Conservation (phyloP, 2,329 filamentous ascomycete species). For the Byssothecium circinans region DNA sequence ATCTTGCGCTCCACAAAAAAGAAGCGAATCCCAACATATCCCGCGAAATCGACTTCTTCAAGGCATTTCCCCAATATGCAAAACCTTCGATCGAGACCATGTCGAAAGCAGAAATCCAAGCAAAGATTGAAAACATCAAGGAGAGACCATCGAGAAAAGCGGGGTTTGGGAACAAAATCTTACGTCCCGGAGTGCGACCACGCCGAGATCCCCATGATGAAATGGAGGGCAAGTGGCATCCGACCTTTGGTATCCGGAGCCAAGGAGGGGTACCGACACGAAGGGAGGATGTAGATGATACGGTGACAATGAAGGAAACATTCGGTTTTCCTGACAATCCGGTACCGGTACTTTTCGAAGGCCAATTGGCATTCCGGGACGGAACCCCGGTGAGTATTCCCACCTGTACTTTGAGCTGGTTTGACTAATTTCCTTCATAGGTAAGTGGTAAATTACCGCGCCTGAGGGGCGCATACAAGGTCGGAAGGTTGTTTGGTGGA, state of each 20-base stretch:
- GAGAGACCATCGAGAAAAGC: slow-evolving; percentile 42
- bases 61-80: slow-evolving; percentile 7
- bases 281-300: not conserved
- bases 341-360: slow-evolving; percentile 28
- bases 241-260: too few species aligned
- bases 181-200: slow-evolving; percentile 18
- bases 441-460: slow-evolving; percentile 25
- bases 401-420: not conserved
- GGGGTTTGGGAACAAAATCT: slow-evolving; percentile 19
- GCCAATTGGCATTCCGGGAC: slow-evolving; percentile 32
- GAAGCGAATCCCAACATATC: not conserved
- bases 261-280: not conserved
- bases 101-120: slow-evolving; percentile 20
- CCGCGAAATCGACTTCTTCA: slow-evolving; percentile 11
- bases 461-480: slow-evolving; percentile 23
- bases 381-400: slow-evolving; percentile 20
- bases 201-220: slow-evolving; percentile 22
- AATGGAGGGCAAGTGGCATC: slow-evolving; percentile 16
- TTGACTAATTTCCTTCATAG: slow-evolving; percentile 13
- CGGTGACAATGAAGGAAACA: slow-evolving; percentile 14
- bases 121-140: slow-evolving; percentile 29
- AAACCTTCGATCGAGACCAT: slow-evolving; percentile 17
- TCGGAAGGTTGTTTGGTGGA: slow-evolving; percentile 23
- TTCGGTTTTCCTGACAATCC: slow-evolving; percentile 26
- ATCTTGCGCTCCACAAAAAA: not conserved